Conservation (phyloP, 192 early-diverging fungal species). For the Coemansia sp. region DNA sequence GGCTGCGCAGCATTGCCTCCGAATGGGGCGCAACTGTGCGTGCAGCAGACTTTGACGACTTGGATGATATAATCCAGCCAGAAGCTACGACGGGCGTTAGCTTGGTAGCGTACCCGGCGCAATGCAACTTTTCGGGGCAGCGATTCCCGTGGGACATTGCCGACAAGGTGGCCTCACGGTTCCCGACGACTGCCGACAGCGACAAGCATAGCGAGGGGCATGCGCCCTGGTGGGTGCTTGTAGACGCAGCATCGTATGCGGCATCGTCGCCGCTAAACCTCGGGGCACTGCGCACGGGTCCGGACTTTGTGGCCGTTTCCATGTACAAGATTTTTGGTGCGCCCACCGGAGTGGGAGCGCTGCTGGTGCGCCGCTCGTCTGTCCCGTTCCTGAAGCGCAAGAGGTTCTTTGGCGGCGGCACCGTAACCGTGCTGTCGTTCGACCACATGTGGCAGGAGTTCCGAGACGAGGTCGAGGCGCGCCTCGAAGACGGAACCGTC, state of each 20-base stretch:
- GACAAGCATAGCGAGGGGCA: neutral
- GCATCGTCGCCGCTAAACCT: constrained; percentile 63
- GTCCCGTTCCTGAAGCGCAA: constrained; percentile 51
- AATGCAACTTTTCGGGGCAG: constrained; percentile 79
- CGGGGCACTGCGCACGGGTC: constrained; percentile 33
- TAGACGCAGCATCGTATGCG: constrained; percentile 72
- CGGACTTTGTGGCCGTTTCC: constrained; percentile 70
- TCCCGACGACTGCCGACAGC: constrained; percentile 9
- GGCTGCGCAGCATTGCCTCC: constrained; percentile 58
- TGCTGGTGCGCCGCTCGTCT: constrained; percentile 59
- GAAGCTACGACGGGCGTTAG: constrained; percentile 15
- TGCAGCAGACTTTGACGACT: constrained; percentile 24
- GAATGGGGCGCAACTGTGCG: constrained; percentile 16
- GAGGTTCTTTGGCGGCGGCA: constrained; percentile 76
- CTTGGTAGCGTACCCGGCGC: constrained; percentile 75
- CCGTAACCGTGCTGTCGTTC: constrained; percentile 58
- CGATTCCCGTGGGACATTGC: constrained; percentile 65
- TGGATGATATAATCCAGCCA: constrained; percentile 13
- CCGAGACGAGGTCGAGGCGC: constrained; percentile 41
- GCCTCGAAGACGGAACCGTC: constrained; percentile 74
- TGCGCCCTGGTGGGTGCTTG: constrained; percentile 55
- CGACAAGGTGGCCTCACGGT: constrained; percentile 31
- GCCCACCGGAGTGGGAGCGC: constrained; percentile 76
- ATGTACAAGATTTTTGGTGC: constrained; percentile 90
- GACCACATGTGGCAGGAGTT: constrained; percentile 58